Percentiles rank a stretch among this genome's conserved stretches.
Conservation (phyloP, 2,329 filamentous ascomycete genomes). For the Tricladium varicosporioides region DNA sequence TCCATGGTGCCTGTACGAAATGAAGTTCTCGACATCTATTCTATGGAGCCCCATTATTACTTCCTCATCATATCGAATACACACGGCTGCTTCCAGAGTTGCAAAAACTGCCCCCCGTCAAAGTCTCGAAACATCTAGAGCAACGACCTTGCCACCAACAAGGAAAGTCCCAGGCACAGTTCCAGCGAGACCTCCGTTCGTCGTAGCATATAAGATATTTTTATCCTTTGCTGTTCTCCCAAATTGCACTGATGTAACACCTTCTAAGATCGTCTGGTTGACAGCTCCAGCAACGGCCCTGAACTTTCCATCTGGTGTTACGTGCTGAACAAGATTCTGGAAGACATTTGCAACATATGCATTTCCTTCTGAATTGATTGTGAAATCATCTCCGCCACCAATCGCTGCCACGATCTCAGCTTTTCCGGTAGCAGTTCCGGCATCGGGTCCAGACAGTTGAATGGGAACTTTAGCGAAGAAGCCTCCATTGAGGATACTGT, state of each 20-base stretch:
- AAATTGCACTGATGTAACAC: constrained; percentile 7
- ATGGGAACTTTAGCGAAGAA: constrained; percentile 1
- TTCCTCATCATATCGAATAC: too few species aligned
- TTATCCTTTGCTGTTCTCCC: constrained; percentile 6
- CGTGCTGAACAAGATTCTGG: constrained; percentile 34
- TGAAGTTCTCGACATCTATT: too few species aligned
- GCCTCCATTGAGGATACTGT: constrained; percentile 16
- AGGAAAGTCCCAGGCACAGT: background rate
- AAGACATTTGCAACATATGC: constrained; percentile 15
- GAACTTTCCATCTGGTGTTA: constrained; percentile 5
- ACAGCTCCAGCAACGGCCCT: background rate
- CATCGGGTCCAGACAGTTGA: background rate
- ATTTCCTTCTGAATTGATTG: background rate
- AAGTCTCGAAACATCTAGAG: constrained; percentile 2
- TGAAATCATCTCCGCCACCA: constrained; percentile 1
- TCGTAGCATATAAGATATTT: constrained; percentile 9
- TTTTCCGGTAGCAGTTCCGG: background rate
- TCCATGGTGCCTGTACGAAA: too few species aligned
- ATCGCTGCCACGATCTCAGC: background rate
- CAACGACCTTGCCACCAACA: constrained; percentile 10
- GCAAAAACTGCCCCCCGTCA: background rate
- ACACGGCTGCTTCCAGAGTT: too few species aligned
- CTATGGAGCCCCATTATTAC: too few species aligned
- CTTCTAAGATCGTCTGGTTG: constrained; percentile 1
- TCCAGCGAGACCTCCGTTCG: constrained; percentile 5